A percentile compares a stretch with the other conserved stretches of the same genome.
Conservation (phyloP, 306 rosid genomes). For the Malus sieversii region DNA sequence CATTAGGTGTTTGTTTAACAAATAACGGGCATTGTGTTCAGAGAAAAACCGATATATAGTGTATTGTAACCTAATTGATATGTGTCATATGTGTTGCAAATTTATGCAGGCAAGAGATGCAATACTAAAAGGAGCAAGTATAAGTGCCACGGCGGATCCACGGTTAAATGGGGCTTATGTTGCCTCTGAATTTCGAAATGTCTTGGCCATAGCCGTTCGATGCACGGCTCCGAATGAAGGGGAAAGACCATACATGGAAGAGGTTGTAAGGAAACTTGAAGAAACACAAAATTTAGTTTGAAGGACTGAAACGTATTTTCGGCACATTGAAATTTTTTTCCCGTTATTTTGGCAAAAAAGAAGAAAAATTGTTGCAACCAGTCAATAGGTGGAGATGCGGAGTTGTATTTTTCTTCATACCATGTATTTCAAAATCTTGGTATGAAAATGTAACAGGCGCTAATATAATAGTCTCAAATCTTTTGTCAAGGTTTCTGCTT, state of each 20-base stretch:
- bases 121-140: not conserved
- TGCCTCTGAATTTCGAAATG: not conserved
- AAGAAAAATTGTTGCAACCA: not conserved
- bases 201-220: not conserved
- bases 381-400: not conserved
- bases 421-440: not conserved
- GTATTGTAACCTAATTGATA: not conserved
- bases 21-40: no score
- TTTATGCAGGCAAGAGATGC: not conserved
- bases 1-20: no score
- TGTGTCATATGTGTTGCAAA: not conserved
- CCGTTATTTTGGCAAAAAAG: no score
- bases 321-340: no score
- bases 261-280: not conserved
- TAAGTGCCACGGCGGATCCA: not conserved
- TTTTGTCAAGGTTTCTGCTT: no score
- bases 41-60: no score
- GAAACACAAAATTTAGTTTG: not conserved
- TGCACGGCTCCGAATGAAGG: not conserved
- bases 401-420: not conserved
- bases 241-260: not conserved
- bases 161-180: not conserved
- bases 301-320: not conserved
- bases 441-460: no score
- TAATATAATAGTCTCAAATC: no score